A percentile compares a stretch with the other conserved stretches of the same genome.
These are phyloP conservation scores for Coemansia sp. DNA, from an alignment of 192 early-diverging fungal genomes.

Conservation along the genomic window DNA sequence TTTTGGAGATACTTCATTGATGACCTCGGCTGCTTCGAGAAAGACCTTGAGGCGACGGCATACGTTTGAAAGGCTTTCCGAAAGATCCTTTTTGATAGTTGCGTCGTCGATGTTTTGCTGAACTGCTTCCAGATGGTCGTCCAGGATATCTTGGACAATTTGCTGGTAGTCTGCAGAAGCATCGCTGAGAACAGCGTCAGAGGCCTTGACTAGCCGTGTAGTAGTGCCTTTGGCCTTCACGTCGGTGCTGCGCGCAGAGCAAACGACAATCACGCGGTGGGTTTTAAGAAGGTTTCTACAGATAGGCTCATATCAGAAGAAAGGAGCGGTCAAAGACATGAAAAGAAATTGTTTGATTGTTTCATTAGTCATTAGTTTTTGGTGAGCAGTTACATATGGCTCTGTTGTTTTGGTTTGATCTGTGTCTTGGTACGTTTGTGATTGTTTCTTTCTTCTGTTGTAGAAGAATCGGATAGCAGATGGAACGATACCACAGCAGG, in stretches of 20 bases:
- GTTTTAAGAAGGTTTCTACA: constrained; percentile 67
- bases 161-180: constrained; percentile 58
- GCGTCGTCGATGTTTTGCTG: constrained; percentile 56
- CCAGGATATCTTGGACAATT: constrained; percentile 80
- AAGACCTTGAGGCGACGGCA: constrained; percentile 81
- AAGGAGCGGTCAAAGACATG: neutral
- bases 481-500: neutral
- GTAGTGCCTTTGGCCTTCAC: constrained; percentile 92
- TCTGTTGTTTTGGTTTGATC: neutral
- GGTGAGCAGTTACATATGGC: neutral
- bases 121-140: constrained; percentile 77
- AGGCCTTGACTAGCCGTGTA: constrained; percentile 60
- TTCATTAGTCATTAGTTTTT: constrained; percentile 7
- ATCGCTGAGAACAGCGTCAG: constrained; percentile 47
- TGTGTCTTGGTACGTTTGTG: neutral
- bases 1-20: constrained; percentile 95
- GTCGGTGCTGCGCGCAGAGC: constrained; percentile 91
- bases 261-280: constrained; percentile 86
- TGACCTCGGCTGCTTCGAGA: constrained; percentile 91
- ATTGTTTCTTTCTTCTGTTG: neutral
- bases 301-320: neutral
- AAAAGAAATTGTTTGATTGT: neutral
- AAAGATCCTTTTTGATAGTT: constrained; percentile 56
- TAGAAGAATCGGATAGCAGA: neutral
- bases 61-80: constrained; percentile 70